These are phyloP conservation scores for Talaromyces sp. DNA, from an alignment of 2,329 filamentous ascomycete genomes.

Conservation along the genomic window DNA sequence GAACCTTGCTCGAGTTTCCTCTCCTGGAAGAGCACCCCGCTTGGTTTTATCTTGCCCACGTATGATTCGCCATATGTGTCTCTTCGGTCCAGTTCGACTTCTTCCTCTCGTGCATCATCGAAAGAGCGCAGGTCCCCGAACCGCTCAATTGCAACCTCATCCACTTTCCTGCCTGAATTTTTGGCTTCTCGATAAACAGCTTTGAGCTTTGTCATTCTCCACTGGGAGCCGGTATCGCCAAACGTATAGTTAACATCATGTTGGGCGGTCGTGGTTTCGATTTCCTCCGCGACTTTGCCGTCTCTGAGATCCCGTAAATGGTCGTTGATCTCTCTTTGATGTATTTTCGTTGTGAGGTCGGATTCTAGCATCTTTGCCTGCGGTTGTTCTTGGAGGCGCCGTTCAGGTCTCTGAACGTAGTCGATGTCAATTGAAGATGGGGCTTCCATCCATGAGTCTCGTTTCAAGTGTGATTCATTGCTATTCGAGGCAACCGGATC, in stretches of 20 bases:
- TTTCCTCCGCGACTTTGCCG: conserved; percentile 51
- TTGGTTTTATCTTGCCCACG: conserved; percentile 78
- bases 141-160: conserved; percentile 77
- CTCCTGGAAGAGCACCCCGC: conserved; percentile 78
- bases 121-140: conserved; percentile 80
- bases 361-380: conserved; percentile 42
- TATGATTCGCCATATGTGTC: conserved; percentile 81
- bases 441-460: conserved; percentile 93
- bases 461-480: conserved; percentile 43
- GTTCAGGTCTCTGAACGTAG: conserved; percentile 62
- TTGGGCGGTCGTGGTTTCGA: conserved; percentile 51
- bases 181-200: conserved; percentile 77
- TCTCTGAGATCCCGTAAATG: conserved; percentile 60
- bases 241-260: conserved; percentile 75
- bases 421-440: conserved; percentile 79
- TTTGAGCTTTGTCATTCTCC: conserved; percentile 94
- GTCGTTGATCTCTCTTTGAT: conserved; percentile 75
- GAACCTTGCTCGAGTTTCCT: conserved; percentile 60
- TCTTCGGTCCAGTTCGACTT: conserved; percentile 80
- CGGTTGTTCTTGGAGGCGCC: conserved; percentile 42
- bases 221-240: conserved; percentile 83
- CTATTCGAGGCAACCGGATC: conserved; percentile 33
- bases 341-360: conserved; percentile 66
- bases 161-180: conserved; percentile 65
- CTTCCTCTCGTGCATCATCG: conserved; percentile 88